A percentile compares a stretch with the other conserved stretches of the same genome.
phyloP scores from a whole-genome alignment of 2,329 filamentous ascomycete genomes.

The Monosporascus sp. region DNA sequence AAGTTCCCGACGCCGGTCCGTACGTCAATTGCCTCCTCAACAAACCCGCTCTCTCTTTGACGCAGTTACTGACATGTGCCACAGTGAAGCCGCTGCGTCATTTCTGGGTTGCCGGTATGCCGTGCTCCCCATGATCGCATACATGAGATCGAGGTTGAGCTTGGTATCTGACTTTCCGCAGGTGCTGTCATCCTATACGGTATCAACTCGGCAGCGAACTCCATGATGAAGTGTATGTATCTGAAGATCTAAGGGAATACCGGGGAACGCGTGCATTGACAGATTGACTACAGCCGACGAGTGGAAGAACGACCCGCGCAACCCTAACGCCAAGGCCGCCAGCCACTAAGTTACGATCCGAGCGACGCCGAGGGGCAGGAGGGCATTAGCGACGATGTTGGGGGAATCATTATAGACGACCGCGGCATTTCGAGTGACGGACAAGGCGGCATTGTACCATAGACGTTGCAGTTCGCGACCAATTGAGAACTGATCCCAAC shows the following conservation, averaged over 20 bases:
- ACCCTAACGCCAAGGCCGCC: constrained; percentile 55
- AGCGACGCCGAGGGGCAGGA: constrained; percentile 8
- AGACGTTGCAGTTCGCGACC: constrained; percentile 18
- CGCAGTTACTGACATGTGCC: constrained; percentile 24
- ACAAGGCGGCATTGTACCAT: constrained; percentile 25
- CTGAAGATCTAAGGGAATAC: constrained; percentile 1
- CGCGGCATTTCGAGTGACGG: constrained; percentile 15
- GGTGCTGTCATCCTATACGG: constrained; percentile 86
- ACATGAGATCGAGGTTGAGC: neutral
- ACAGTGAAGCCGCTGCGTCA: constrained; percentile 84
- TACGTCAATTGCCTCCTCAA: constrained; percentile 48
- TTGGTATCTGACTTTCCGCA: constrained; percentile 32
- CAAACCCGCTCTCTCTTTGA: constrained; percentile 5
- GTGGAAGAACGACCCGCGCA: constrained; percentile 96
- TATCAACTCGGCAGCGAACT: constrained; percentile 75
- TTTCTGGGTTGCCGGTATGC: constrained; percentile 92
- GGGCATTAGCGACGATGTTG: constrained; percentile 5
- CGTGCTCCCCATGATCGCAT: neutral
- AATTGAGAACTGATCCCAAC: constrained; percentile 14
- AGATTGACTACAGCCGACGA: constrained; percentile 62
- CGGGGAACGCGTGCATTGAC: constrained; percentile 19
- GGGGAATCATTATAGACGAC: constrained; percentile 20
- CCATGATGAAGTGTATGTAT: constrained; percentile 68
- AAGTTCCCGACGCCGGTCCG: constrained; percentile 75
- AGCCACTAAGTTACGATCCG: constrained; percentile 34